Percentiles rank a stretch among this genome's conserved stretches.
Conservation (phyloP, 2,329 filamentous ascomycete genomes). For the Thelonectria discophora region DNA sequence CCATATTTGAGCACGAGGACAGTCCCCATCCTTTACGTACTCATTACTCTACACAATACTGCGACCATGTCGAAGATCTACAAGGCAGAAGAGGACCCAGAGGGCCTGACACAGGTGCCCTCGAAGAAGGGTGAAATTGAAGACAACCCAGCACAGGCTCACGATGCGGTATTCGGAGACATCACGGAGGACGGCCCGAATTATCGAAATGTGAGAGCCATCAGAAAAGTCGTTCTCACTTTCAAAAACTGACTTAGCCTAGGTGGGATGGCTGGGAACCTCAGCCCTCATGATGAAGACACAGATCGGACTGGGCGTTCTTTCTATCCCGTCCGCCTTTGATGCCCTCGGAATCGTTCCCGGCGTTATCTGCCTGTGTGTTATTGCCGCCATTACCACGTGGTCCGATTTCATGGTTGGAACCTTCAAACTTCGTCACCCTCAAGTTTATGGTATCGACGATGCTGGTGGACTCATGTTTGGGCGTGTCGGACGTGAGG, state of each 20-base stretch:
- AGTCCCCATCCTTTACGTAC: neutral
- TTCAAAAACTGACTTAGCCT: neutral
- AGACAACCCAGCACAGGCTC: neutral
- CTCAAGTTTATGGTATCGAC: constrained; percentile 61
- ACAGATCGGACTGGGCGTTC: constrained; percentile 54
- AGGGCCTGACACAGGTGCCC: neutral
- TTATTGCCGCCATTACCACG: constrained; percentile 53
- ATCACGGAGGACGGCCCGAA: neutral
- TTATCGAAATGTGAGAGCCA: neutral
- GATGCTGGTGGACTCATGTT: constrained; percentile 59
- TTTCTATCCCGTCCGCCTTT: constrained; percentile 56
- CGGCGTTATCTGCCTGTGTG: constrained; percentile 52
- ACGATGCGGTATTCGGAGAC: neutral
- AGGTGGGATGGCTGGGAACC: constrained; percentile 54
- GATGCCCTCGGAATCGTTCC: constrained; percentile 57
- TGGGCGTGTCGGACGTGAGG: constrained; percentile 54
- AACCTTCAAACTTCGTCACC: constrained; percentile 59
- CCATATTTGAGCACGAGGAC: neutral
- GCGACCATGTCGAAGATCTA: neutral
- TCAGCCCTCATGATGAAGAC: constrained; percentile 56
- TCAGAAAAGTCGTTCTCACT: neutral
- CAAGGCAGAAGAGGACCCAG: neutral
- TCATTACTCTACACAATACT: neutral
- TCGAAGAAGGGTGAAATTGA: neutral
- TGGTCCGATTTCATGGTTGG: constrained; percentile 60